A percentile compares a stretch with the other conserved stretches of the same genome.
Evolutionary conservation across 2,329 filamentous ascomycete genomes (phyloP).

Genomic region (Epichloe festucae): DNA sequence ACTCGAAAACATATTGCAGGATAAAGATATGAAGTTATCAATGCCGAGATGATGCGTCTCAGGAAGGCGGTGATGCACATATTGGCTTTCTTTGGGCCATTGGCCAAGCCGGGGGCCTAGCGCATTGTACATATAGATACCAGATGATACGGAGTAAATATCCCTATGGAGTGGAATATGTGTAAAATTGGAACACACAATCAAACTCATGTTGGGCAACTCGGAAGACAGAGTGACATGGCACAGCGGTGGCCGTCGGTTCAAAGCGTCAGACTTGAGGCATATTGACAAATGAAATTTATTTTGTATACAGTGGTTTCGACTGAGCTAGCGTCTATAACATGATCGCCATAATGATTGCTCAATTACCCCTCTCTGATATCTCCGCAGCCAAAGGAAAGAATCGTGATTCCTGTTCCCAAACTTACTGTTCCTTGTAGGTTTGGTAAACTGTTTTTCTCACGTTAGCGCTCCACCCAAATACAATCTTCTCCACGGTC

Average conservation of each 20-base stretch:
- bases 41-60: constrained; percentile 12
- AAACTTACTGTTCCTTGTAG: constrained; percentile 26
- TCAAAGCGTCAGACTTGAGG: not conserved
- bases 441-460: constrained; percentile 32
- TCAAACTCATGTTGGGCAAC: not conserved
- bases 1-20: constrained; percentile 28
- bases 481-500: not conserved
- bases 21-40: constrained; percentile 18
- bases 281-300: constrained; percentile 11
- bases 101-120: not conserved
- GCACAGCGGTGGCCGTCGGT: not conserved
- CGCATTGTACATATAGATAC: not conserved
- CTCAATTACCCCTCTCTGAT: constrained; percentile 12
- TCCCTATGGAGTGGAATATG: not conserved
- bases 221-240: not conserved
- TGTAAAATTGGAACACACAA: not conserved
- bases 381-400: constrained; percentile 8
- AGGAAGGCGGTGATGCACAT: not conserved
- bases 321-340: constrained; percentile 20
- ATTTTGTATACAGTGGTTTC: constrained; percentile 13
- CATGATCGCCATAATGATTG: constrained; percentile 15
- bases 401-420: constrained; percentile 5
- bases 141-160: not conserved
- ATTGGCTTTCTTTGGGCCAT: not conserved
- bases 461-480: constrained; percentile 2